These are phyloP conservation scores for Phialemoniopsis sp. DNA, from an alignment of 2,329 filamentous ascomycete genomes.

Conservation along the genomic window DNA sequence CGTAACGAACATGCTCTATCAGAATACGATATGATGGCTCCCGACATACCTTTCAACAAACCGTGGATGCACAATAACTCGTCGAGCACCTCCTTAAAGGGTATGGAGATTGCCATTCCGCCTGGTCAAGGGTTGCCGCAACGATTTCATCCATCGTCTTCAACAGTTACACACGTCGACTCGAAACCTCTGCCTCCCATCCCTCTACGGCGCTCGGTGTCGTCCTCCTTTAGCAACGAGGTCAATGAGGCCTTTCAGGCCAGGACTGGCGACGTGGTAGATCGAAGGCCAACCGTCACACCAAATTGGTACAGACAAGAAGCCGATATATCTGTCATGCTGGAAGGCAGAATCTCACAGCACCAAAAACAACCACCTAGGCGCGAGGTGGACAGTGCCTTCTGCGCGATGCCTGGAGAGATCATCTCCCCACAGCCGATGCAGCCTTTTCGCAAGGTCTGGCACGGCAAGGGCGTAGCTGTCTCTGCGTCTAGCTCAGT, in stretches of 20 bases:
- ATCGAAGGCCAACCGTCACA: constrained; percentile 1
- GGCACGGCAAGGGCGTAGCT: constrained; percentile 9
- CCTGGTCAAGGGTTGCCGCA: constrained; percentile 8
- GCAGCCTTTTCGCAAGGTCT: constrained; percentile 10
- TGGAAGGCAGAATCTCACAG: constrained; percentile 1
- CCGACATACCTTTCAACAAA: background rate
- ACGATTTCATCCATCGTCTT: constrained; percentile 10
- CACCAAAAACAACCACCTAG: background rate
- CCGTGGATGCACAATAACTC: constrained; percentile 5
- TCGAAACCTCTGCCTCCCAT: constrained; percentile 18
- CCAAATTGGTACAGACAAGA: constrained; percentile 5
- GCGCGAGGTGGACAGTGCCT: background rate
- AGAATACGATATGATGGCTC: no score
- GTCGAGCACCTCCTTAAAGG: constrained; percentile 6
- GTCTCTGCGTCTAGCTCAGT: constrained; percentile 1
- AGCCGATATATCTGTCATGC: constrained; percentile 4
- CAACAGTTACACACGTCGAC: constrained; percentile 6
- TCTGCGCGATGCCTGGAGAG: background rate
- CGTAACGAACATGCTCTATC: no score
- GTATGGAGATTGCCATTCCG: constrained; percentile 13
- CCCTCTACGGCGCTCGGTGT: constrained; percentile 10
- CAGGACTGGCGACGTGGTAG: constrained; percentile 4
- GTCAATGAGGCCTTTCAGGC: constrained; percentile 11
- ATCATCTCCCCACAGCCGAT: constrained; percentile 14
- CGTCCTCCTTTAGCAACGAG: constrained; percentile 14